Evolutionary conservation across 208 protist genomes (phyloP).

Genomic region (Wallacemonas sp.): DNA sequence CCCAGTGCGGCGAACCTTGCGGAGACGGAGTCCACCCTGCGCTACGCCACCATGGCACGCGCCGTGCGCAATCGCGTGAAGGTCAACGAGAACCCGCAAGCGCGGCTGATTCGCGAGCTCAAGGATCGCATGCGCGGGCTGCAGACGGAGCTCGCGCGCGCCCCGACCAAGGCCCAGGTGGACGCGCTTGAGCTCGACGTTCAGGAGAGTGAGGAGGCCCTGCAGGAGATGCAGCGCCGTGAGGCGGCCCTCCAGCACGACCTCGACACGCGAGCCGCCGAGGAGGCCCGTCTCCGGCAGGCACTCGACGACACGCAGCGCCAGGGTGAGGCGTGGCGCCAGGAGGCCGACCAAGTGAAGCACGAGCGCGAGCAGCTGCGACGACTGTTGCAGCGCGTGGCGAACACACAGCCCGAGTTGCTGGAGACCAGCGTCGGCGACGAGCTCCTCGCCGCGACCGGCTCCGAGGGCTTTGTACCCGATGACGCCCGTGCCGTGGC

Average conservation of each 20-base stretch:
- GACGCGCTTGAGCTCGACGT: slow-evolving; percentile 28
- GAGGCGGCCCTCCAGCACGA: slow-evolving; percentile 19
- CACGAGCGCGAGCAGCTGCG: slow-evolving; percentile 7
- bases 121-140: slow-evolving; percentile 49
- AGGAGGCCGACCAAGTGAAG: not conserved
- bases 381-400: not conserved
- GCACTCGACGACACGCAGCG: slow-evolving; percentile 1
- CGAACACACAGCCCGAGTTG: slow-evolving; percentile 13
- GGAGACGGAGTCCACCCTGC: slow-evolving; percentile 86
- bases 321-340: not conserved
- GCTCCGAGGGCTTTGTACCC: not conserved
- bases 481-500: not conserved
- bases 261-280: slow-evolving; percentile 10
- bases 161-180: slow-evolving; percentile 27
- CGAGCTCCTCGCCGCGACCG: slow-evolving; percentile 5
- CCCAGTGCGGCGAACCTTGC: slow-evolving; percentile 47
- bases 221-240: slow-evolving; percentile 24
- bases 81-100: slow-evolving; percentile 87
- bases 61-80: slow-evolving; percentile 82
- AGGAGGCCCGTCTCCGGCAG: slow-evolving; percentile 21
- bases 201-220: slow-evolving; percentile 21
- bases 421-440: slow-evolving; percentile 10
- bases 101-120: slow-evolving; percentile 83
- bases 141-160: slow-evolving; percentile 41
- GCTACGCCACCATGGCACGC: slow-evolving; percentile 78